Evolutionary conservation across 2,329 filamentous ascomycete species (phyloP), one percentile per base, ranked within the genome.

Genomic region (Claviceps citrina): DNA sequence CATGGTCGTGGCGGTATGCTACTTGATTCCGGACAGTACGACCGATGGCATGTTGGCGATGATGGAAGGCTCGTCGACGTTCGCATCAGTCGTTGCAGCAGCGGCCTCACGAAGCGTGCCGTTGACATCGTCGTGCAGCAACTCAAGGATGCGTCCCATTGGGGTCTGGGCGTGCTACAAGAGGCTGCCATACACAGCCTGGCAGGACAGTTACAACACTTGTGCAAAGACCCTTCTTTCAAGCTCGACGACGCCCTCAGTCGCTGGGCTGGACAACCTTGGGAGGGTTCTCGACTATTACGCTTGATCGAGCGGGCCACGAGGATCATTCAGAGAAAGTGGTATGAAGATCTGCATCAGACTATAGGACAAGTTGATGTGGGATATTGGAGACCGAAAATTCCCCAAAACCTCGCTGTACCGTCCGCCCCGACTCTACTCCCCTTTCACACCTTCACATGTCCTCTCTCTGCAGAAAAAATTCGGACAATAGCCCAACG

Each of bases 401-500:
- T 93, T 9, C 91, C 89, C 4, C 60, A 68, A 3, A 71, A 70
- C 31, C 66, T 98, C 25, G 73, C 81, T 1, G 72, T 93, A 8
- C 91, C 91, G 4, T 78, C 83, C 24, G 89, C 91, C 5, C 91
- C 91, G 2, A 98, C 91, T 0, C 87, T 98, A 1, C 68, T 98
- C 1, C 91, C 91, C 0, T 98, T 98, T 54, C 91, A 98, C 58
- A 96, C 91, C 0, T 98, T 98, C 54, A 98, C 91, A 1, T 94
- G 84, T 47, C 91, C 91, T 0, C 67, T 98, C 47, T 86, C 84
- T 6, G 86, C 91, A 4, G 85, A 83, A 56, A 84, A 95, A 49
- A 85, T 98, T 44, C 81, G 91, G 13, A 75, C 83, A 54, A 98
- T 98, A 47, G 96, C 91, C 7, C 89, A 96, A 57, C 76, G 91